Conservation (phyloP, 2,329 filamentous ascomycete species). For the Aspergillus sp. region DNA sequence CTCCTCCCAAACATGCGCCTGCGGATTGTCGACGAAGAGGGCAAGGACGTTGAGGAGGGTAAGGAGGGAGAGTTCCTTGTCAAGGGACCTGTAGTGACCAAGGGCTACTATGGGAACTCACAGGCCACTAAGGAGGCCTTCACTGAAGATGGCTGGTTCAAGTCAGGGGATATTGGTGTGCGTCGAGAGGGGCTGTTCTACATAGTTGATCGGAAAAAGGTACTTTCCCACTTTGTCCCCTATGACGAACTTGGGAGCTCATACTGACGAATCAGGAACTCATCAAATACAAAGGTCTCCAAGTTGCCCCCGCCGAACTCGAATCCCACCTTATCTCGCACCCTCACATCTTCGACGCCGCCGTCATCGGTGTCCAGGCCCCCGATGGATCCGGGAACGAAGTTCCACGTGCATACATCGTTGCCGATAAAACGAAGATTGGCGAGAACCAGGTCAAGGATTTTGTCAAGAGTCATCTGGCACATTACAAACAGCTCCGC, state of each 20-base stretch:
- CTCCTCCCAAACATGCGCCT: conserved; percentile 32
- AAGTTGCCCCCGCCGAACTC: conserved; percentile 44
- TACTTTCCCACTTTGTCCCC: not conserved
- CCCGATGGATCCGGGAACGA: conserved; percentile 20
- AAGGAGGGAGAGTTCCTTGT: conserved; percentile 52
- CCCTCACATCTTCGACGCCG: conserved; percentile 40
- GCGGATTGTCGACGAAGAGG: conserved; percentile 56
- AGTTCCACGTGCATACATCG: conserved; percentile 44
- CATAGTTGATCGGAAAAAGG: conserved; percentile 51
- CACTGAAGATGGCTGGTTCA: conserved; percentile 52
- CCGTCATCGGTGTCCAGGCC: conserved; percentile 39
- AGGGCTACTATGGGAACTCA: conserved; percentile 52
- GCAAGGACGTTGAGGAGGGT: conserved; percentile 50
- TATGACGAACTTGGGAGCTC: not conserved
- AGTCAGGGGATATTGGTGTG: conserved; percentile 54
- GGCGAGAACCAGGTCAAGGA: conserved; percentile 40
- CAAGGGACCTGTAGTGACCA: conserved; percentile 51
- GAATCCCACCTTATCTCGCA: conserved; percentile 41
- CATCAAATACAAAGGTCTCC: conserved; percentile 52
- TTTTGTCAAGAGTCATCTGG: conserved; percentile 38
- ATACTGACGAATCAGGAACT: conserved; percentile 30
- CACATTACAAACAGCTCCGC: conserved; percentile 45
- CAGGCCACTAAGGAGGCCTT: conserved; percentile 48
- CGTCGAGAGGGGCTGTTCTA: conserved; percentile 48
- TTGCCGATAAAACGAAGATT: conserved; percentile 30